These are phyloP conservation scores for Galerina marginata DNA, from an alignment of 768 basidiomycete species.

Conservation along the genomic window DNA sequence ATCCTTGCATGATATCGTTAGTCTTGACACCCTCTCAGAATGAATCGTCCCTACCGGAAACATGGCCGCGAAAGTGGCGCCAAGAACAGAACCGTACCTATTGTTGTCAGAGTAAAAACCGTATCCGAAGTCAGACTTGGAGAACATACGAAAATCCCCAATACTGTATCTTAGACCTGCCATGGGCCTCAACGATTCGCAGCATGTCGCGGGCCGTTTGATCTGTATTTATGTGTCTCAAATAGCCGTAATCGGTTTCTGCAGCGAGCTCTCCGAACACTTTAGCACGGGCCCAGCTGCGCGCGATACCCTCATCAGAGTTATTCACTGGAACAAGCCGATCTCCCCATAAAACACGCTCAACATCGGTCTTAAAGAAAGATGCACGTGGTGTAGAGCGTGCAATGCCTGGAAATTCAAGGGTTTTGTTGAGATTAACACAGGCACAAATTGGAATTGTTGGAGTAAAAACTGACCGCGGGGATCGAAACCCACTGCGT, in stretches of 20 bases:
- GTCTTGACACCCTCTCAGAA: too few species aligned
- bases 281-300: slow-evolving; percentile 36
- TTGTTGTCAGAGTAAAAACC: background rate
- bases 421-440: background rate
- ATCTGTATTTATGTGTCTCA: slow-evolving; percentile 40
- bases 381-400: slow-evolving; percentile 39
- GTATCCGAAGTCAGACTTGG: background rate
- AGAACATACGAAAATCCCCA: slow-evolving; percentile 36
- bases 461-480: slow-evolving; percentile 35
- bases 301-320: slow-evolving; percentile 31
- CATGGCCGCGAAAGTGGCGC: slow-evolving; percentile 37
- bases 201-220: slow-evolving; percentile 44
- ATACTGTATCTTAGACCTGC: slow-evolving; percentile 37
- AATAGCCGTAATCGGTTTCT: slow-evolving; percentile 31
- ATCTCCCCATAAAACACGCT: slow-evolving; percentile 28
- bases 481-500: slow-evolving; percentile 54
- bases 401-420: slow-evolving; percentile 33
- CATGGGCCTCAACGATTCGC: slow-evolving; percentile 36
- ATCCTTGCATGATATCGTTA: slow-evolving; percentile 8
- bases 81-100: slow-evolving; percentile 35
- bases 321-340: slow-evolving; percentile 28
- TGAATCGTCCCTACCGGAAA: slow-evolving; percentile 33
- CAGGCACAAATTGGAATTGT: background rate
- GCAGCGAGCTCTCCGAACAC: slow-evolving; percentile 36
- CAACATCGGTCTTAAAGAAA: slow-evolving; percentile 39